A percentile compares a stretch with the other conserved stretches of the same genome.
Evolutionary conservation across 495 filamentous ascomycete genomes (phyloP).

Genomic region (Elasticomyces elasticus): DNA sequence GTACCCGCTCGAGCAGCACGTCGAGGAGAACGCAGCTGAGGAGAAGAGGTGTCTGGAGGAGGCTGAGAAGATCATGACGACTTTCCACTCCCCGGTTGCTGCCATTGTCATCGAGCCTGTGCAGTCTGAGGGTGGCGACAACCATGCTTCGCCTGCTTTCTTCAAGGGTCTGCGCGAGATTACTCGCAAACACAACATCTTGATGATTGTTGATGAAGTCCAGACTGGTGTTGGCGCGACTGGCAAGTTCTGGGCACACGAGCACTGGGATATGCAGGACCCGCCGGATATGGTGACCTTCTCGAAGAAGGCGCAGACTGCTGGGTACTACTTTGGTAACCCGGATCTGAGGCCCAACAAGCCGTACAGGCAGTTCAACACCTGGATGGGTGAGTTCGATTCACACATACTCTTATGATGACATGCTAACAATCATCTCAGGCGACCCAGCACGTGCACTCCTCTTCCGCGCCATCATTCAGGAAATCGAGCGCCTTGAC

Average conservation of each 20-base stretch:
- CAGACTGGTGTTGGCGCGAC: conserved; percentile 95
- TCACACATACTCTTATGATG: not conserved
- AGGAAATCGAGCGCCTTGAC: conserved; percentile 72
- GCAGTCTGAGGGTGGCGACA: conserved; percentile 97
- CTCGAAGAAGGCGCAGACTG: conserved; percentile 96
- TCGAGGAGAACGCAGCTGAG: conserved; percentile 68
- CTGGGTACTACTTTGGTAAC: conserved; percentile 93
- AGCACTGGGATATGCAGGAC: conserved; percentile 78
- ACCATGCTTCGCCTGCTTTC: conserved; percentile 90
- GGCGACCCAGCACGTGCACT: conserved; percentile 75
- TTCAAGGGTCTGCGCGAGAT: conserved; percentile 80
- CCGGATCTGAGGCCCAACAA: conserved; percentile 84
- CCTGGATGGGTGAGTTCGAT: conserved; percentile 89
- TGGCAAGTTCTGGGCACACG: conserved; percentile 98
- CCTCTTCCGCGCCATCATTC: conserved; percentile 83
- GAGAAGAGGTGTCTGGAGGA: conserved; percentile 82
- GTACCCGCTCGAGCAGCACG: conserved; percentile 82
- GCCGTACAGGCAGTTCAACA: conserved; percentile 99
- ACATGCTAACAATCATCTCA: not conserved
- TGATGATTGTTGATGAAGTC: conserved; percentile 97
- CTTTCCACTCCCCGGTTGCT: conserved; percentile 74
- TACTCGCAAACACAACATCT: conserved; percentile 73
- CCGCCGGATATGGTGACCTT: conserved; percentile 99
- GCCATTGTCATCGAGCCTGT: conserved; percentile 92
- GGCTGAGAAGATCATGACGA: conserved; percentile 75